phyloP scores from a whole-genome alignment of 2,329 filamentous ascomycete genomes.

The Penicillium sp. region DNA sequence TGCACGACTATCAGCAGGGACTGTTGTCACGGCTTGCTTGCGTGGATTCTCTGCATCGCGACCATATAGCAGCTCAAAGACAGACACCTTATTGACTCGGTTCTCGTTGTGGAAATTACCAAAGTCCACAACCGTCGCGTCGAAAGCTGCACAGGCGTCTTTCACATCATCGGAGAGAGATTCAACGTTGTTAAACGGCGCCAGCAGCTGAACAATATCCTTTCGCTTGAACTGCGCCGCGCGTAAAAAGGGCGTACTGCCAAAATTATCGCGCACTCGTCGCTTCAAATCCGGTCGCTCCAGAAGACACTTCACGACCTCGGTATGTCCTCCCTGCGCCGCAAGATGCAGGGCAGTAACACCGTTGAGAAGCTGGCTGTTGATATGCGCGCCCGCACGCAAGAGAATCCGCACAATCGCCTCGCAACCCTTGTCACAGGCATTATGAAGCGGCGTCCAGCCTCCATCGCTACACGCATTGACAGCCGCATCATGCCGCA shows the following conservation, averaged over 20 bases:
- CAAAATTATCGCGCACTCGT: constrained; percentile 35
- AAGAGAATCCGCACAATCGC: constrained; percentile 44
- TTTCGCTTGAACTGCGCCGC: constrained; percentile 37
- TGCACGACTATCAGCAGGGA: constrained; percentile 44
- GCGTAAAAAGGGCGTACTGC: constrained; percentile 39
- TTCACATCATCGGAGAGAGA: constrained; percentile 37
- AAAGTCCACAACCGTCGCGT: constrained; percentile 52
- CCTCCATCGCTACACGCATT: constrained; percentile 47
- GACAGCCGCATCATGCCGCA: constrained; percentile 43
- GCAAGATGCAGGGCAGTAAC: constrained; percentile 39
- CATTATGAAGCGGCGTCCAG: constrained; percentile 52
- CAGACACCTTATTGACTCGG: constrained; percentile 45
- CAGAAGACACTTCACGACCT: constrained; percentile 34
- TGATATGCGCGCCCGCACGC: constrained; percentile 32
- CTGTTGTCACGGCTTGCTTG: constrained; percentile 45
- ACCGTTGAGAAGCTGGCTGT: constrained; percentile 36
- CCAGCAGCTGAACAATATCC: constrained; percentile 34
- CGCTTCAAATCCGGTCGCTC: constrained; percentile 30
- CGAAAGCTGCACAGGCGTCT: constrained; percentile 46
- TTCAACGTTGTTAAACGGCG: constrained; percentile 36
- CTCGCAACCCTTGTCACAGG: constrained; percentile 47
- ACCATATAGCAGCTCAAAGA: constrained; percentile 50
- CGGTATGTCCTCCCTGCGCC: constrained; percentile 36
- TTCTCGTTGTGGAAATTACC: constrained; percentile 42
- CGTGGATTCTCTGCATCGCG: constrained; percentile 43